Base-by-base conservation (phyloP, 345 rosid species). In the Salix arbutifolia region DNA sequence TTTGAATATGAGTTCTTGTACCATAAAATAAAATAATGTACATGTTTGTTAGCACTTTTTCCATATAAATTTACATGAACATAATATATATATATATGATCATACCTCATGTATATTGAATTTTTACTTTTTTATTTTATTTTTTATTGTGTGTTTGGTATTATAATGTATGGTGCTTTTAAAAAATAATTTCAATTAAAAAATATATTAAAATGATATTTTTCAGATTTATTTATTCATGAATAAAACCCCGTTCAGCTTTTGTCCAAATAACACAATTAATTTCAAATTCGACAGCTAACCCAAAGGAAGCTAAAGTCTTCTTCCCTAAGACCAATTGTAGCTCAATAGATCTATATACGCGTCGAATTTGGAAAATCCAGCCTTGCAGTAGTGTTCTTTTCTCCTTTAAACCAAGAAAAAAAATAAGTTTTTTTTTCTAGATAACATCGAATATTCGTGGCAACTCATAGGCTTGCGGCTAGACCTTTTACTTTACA, bases 211-310 rank as follows among this genome's bases (percentile, higher is more conserved):
- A 40, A 40, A 40, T 40, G 3, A 6, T 40, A 40, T 10, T 40
- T 40, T 40, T 40, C 9, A 40, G 10, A 38, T 38, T 38, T 38
- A 33, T 33, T 40, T 10, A 33, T 33, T 5, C 35, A 33, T 10
- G 44, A 10, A 40, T 10, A 10, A 40, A 40, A 10, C 50, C 4
- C 71, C 12, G 40, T 37, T n/a, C 61, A 16, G 13, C 26, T 56
- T 53, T 26, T 10, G 12, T 18, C 25, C 19, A 35, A 56, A 72
- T 53, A 66, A 38, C 25, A 17, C n/a, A 1, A 16, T 8, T 18
- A 2, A 71, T 31, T 33, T 12, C 35, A 58, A 60, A 72, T 72
- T 60, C 75, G 44, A 60, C 75, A 16, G 35, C 67, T 72, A 58
- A 38, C 28, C 64, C 14, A n/a, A 58, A 10, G 64, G 28, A 14